Evolutionary conservation across 225 moss, liverwort and hornwort species (phyloP).

Genomic region (Lunularia cruciata): DNA sequence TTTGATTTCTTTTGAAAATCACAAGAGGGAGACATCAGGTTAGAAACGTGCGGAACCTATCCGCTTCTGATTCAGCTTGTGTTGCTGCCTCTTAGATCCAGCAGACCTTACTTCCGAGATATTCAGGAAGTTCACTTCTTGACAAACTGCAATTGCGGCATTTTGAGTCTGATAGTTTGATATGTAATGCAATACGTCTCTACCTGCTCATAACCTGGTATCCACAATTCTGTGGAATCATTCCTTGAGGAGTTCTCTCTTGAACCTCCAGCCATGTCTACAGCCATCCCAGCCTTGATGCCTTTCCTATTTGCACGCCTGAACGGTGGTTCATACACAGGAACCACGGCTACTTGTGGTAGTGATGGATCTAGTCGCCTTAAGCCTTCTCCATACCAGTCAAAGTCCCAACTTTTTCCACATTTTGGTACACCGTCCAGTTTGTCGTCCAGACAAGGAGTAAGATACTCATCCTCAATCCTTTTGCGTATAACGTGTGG

Average conservation of each 20-base stretch:
- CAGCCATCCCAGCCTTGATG: slow-evolving; percentile 24
- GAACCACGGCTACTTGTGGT: slow-evolving; percentile 71
- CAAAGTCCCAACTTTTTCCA: slow-evolving; percentile 96
- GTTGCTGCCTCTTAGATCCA: too few species aligned
- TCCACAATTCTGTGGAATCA: slow-evolving; percentile 53
- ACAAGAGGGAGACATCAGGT: too few species aligned
- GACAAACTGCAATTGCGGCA: too few species aligned
- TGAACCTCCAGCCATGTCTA: slow-evolving; percentile 19
- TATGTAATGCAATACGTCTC: too few species aligned
- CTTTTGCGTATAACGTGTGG: slow-evolving; percentile 58
- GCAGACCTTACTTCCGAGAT: too few species aligned
- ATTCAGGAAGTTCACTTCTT: too few species aligned
- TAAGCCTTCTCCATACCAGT: slow-evolving; percentile 89
- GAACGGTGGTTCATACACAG: slow-evolving; percentile 91
- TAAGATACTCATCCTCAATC: slow-evolving; percentile 68
- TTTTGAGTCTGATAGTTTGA: too few species aligned
- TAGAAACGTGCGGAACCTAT: too few species aligned
- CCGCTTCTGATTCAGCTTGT: too few species aligned
- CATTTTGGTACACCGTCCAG: slow-evolving; percentile 58
- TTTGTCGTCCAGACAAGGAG: slow-evolving; percentile 67
- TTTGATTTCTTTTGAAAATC: too few species aligned
- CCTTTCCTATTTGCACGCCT: slow-evolving; percentile 42
- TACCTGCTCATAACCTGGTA: slow-evolving; percentile 80
- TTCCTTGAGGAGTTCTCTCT: background rate
- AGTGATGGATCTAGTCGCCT: slow-evolving; percentile 65